Evolutionary conservation across 306 rosid genomes (phyloP).

Genomic region (Luffa acutangula): DNA sequence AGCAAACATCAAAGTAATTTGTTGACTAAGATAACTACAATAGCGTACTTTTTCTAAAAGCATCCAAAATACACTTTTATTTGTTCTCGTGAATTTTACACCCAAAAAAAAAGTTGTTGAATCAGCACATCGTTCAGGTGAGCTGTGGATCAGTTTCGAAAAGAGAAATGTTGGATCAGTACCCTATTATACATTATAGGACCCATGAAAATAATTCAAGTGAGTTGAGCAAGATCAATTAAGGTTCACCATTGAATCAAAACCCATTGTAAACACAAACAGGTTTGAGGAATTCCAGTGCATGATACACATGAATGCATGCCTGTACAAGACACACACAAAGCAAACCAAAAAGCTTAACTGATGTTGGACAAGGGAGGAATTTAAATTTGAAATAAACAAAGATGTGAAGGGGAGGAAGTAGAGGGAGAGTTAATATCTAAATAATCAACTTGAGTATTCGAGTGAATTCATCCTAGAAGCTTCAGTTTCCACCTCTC

Average conservation of each 20-base stretch:
- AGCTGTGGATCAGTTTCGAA: not conserved
- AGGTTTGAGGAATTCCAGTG: not conserved
- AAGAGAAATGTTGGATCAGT: not conserved
- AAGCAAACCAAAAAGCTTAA: not conserved
- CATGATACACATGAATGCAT: not conserved
- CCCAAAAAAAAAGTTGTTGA: not conserved
- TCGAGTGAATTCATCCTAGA: not conserved
- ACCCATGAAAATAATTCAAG: not conserved
- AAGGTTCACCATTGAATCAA: not conserved
- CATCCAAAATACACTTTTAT: not conserved
- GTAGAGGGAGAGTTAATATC: not conserved
- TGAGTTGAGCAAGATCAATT: not conserved
- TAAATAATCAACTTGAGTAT: not conserved
- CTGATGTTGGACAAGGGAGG: not conserved
- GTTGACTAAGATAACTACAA: not conserved
- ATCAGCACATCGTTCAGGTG: not conserved
- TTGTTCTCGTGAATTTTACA: not conserved
- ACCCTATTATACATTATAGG: not conserved
- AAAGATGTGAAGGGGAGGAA: not conserved
- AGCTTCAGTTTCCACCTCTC: not conserved
- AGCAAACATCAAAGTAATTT: not conserved
- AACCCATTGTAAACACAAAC: not conserved
- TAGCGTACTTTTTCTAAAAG: not conserved
- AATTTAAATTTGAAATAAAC: not conserved
- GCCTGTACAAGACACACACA: not conserved